Percentiles rank a stretch among this genome's conserved stretches.
Conservation (phyloP, 1,139 yeast species). For the Candida sojae region DNA sequence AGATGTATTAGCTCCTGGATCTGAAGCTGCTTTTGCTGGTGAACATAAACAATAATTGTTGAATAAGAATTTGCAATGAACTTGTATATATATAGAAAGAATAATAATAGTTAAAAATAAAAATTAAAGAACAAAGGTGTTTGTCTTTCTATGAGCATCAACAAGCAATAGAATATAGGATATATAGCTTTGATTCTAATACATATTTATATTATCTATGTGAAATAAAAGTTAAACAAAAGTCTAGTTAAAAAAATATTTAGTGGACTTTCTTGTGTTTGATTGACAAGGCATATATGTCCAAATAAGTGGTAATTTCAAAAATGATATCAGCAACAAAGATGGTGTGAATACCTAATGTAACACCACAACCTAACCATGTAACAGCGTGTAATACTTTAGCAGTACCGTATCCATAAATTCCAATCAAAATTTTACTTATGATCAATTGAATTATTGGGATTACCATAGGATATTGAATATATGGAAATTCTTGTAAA, state of each 20-base stretch:
- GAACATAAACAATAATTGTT: constrained; percentile 25
- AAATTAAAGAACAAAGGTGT: background rate
- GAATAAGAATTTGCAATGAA: background rate
- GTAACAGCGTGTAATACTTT: constrained; percentile 49
- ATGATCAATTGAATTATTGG: constrained; percentile 59
- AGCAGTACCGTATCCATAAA: constrained; percentile 41
- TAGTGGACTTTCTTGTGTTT: constrained; percentile 65
- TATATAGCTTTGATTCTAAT: background rate
- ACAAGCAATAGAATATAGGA: background rate
- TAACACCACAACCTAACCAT: constrained; percentile 76
- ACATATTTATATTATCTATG: constrained; percentile 2
- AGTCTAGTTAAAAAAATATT: background rate
- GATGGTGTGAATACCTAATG: constrained; percentile 75
- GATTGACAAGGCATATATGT: constrained; percentile 81
- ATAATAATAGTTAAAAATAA: background rate
- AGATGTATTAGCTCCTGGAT: constrained; percentile 79
- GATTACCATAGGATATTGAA: constrained; percentile 68
- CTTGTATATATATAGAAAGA: constrained; percentile 7
- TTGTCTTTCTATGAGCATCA: background rate
- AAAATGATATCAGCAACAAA: constrained; percentile 80
- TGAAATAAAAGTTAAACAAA: background rate
- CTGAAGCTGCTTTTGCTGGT: constrained; percentile 56
- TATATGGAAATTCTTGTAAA: constrained; percentile 69
- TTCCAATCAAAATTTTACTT: constrained; percentile 37
- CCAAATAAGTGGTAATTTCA: constrained; percentile 81